Conservation (phyloP, 1,139 yeast genomes). For the Taphrina betulina region DNA sequence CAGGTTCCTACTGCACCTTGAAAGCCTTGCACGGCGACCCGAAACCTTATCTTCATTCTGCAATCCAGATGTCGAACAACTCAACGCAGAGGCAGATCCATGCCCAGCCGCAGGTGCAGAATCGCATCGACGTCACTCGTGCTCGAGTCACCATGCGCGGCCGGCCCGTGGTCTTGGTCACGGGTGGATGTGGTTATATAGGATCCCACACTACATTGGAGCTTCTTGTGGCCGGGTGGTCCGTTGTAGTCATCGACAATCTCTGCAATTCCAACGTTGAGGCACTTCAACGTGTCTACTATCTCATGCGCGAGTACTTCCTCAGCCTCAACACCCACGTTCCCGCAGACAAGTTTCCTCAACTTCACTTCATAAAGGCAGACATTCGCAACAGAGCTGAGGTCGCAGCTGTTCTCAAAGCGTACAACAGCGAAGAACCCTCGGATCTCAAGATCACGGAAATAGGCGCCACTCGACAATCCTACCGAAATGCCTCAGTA, state of each 20-base stretch:
- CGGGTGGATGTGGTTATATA: conserved; percentile 87
- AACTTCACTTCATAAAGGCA: conserved; percentile 54
- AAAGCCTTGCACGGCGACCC: too few species aligned
- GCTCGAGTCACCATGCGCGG: conserved; percentile 4
- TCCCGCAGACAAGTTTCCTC: conserved; percentile 2
- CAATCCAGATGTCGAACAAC: too few species aligned
- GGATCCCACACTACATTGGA: conserved; percentile 79
- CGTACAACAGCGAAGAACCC: conserved; percentile 44
- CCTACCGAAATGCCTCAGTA: conserved; percentile 14
- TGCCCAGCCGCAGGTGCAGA: not conserved
- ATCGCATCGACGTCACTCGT: not conserved
- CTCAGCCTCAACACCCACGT: not conserved
- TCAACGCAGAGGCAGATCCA: not conserved
- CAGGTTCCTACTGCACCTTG: too few species aligned
- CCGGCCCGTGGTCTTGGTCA: conserved; percentile 50
- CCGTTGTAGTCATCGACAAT: conserved; percentile 71
- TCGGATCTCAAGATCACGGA: not conserved
- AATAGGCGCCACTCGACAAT: not conserved
- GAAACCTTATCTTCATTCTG: too few species aligned
- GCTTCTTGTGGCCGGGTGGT: conserved; percentile 61
- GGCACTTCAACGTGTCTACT: conserved; percentile 65
- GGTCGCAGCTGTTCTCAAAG: conserved; percentile 52
- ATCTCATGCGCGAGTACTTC: conserved; percentile 49
- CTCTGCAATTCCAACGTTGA: conserved; percentile 66
- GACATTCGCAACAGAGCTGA: conserved; percentile 58